Evolutionary conservation across 23 red algal genomes (phyloP).

Genomic region (Cyanidium caldarium): DNA sequence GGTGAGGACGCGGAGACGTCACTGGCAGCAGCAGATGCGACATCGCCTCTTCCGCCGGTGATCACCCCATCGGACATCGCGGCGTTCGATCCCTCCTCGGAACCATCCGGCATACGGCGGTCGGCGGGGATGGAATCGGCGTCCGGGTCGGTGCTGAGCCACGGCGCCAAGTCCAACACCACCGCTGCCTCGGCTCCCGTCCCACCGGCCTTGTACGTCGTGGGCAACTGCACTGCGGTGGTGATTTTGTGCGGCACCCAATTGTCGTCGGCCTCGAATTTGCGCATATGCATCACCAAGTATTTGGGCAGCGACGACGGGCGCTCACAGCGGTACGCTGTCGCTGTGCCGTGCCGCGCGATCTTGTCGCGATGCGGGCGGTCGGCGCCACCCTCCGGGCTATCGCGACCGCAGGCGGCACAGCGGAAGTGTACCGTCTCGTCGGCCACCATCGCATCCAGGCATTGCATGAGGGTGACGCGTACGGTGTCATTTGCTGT

Average conservation of each 20-base stretch:
- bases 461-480: background rate
- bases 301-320: conserved; percentile 36
- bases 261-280: conserved; percentile 67
- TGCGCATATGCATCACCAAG: conserved; percentile 43
- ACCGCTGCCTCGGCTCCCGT: background rate
- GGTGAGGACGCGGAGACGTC: no score
- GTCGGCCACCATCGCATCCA: background rate
- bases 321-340: conserved; percentile 27
- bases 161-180: background rate
- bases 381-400: conserved; percentile 4
- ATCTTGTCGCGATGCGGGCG: conserved; percentile 16
- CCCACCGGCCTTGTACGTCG: conserved; percentile 6
- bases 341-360: conserved; percentile 31
- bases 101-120: conserved; percentile 2
- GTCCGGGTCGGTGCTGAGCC: conserved; percentile 33
- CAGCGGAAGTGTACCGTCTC: conserved; percentile 41
- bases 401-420: conserved; percentile 40
- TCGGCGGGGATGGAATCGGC: background rate
- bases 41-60: background rate
- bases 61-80: conserved; percentile 22
- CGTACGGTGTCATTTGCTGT: no score
- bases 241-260: conserved; percentile 86
- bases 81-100: conserved; percentile 59
- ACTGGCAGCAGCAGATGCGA: background rate
- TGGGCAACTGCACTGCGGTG: conserved; percentile 38